Base-by-base conservation (phyloP, 495 filamentous ascomycete species). In the Tetracladium setigerum region DNA sequence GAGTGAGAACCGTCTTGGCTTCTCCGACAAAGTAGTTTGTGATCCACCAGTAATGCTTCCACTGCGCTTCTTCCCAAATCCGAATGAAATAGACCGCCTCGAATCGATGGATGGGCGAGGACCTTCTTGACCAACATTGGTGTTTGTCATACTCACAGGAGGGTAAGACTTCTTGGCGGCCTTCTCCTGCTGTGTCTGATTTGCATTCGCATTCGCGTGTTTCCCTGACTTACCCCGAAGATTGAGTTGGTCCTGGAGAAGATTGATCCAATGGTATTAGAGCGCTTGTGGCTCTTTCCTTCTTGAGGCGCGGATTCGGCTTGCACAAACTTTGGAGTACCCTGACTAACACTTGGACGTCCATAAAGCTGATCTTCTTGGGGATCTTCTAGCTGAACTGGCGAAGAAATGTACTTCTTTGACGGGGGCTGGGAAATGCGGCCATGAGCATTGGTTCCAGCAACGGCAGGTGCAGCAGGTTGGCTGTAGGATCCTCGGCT, bases 401-500 rank as follows among this genome's bases (percentile, higher is more conserved):
- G 83, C 43, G 70, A 71, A 15, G 87, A 86, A 35, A 92, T 88
- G 57, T 95, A 95, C 48, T 79, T 61, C 13, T 72, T 67, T 49
- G 68, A 73, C 32, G 67, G 64, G 14, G 92, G 92, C 62, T 95
- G 90, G 47, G 89, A 81, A 49, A 98, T 84, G 54, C 84, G 84
- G 50, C 88, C 92, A 66, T 95, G 84, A 31, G 81, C 91, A 70
- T 94, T 95, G 33, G 89, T 90, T 61, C 84, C 82, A 44, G 87
- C 89, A 54, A 96, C 79, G 50, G 86, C 83, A 27, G 92, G 89
- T 45, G 87, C 87, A 56, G 84, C 79, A 38, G 92, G 91, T 66
- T 88, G 86, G 53, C 86, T 84, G 62, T 98, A 96, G 41, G 87
- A 94, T 41, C 86, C 84, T 51, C 89, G 76, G 27, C 87, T 86